Evolutionary conservation across 768 basidiomycete genomes (phyloP).

Genomic region (Megacollybia marginata): DNA sequence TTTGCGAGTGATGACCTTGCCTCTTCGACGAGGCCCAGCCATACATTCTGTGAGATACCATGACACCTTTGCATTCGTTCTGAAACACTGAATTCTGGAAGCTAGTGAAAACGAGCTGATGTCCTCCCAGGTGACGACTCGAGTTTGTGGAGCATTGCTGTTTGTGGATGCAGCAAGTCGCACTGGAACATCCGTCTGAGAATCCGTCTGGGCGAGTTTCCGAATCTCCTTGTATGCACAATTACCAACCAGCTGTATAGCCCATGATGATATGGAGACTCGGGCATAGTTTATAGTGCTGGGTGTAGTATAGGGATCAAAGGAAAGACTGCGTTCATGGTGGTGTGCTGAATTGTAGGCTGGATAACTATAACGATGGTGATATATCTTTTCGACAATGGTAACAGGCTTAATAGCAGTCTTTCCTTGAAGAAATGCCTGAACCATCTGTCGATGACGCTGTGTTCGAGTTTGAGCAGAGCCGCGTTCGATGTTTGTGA

Average conservation of each 20-base stretch:
- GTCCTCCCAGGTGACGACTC: conserved; percentile 1
- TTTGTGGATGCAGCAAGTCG: background rate
- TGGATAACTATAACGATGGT: background rate
- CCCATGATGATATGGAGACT: no score
- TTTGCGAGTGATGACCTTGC: conserved; percentile 9
- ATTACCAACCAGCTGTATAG: background rate
- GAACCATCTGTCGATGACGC: background rate
- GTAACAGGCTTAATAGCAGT: background rate
- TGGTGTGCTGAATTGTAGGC: background rate
- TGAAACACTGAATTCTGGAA: conserved; percentile 6
- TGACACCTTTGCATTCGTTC: conserved; percentile 3
- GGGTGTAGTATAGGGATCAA: background rate
- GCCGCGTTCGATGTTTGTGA: no score
- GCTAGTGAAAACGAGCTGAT: conserved; percentile 10
- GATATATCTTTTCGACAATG: background rate
- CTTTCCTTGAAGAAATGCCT: background rate
- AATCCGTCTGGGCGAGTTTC: background rate
- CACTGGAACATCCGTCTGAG: background rate
- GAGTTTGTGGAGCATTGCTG: background rate
- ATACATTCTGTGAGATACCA: no score
- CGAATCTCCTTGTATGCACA: background rate
- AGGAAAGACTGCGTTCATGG: background rate
- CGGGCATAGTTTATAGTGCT: background rate
- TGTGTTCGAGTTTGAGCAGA: no score
- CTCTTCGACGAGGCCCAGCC: conserved; percentile 6